Evolutionary conservation across 768 basidiomycete genomes (phyloP), one percentile per base, ranked within the genome.

Genomic region (Macrolepiota fuliginosa): DNA sequence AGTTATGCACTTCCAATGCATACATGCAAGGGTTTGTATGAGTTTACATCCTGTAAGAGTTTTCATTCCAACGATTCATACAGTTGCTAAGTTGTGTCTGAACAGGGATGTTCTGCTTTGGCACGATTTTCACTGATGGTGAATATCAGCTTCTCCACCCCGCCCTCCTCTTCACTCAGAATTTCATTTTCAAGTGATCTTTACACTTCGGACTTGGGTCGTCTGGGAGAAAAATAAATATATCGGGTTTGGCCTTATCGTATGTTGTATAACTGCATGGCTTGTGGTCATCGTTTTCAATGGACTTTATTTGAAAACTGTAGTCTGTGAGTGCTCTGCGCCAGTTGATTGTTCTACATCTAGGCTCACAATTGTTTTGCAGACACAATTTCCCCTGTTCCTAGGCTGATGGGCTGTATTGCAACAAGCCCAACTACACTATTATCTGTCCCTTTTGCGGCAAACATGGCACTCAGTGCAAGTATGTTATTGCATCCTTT

Each of bases 181-280:
- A 3, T 3, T 32, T 32, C 29, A 32, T 32, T 32, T 32, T 32
- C 29, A 32, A 62, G 61, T 62, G 4, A 25, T 62, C 19, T 42
- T 62, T 4, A 62, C 61, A 6, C 27, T 49, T 13, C 27, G 56
- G 42, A 58, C 56, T 12, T 58, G 56, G 56, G 61, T 55, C 6
- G 19, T 58, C 11, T 49, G 45, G 56, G 47, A 22, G 3, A 58
- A 37, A 12, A 35, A 27, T 7, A 58, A 36, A 36, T 4, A 13
- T 3, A 22, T 49, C 1, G 11, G 46, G 10, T 37, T 17, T 17
- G 9, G 15, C n/a, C 45, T 50, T 22, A 49, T 58, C 29, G 4
- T 29, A 0, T 12, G 13, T 36, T 58, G 27, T 17, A 7, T 46
- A 1, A 15, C 32, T 2, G 10, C n/a, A n/a, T 49, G 46, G 29